Percentiles rank a stretch among this genome's conserved stretches.
phyloP scores from a whole-genome alignment of 139 green algal species.

The Volvox reticuliferus region DNA sequence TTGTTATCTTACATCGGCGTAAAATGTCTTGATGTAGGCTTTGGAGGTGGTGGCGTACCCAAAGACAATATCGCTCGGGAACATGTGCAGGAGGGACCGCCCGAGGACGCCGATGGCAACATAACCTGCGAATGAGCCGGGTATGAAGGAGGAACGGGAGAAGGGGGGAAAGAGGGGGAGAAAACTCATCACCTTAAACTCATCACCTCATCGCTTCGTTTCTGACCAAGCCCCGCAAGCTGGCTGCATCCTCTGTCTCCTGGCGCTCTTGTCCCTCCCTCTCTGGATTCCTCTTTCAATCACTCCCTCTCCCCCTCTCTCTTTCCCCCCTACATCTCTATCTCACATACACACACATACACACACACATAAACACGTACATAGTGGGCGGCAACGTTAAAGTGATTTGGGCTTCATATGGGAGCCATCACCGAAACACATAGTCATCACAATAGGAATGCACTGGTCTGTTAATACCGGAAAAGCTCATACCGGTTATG shows the following conservation, averaged over 20 bases:
- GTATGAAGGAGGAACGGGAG: background rate
- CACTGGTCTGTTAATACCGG: background rate
- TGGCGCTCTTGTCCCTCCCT: no score
- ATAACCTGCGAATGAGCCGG: background rate
- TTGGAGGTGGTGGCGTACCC: background rate
- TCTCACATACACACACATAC: no score
- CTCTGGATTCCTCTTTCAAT: no score
- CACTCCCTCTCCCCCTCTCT: no score
- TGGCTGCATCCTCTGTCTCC: no score
- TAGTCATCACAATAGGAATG: background rate
- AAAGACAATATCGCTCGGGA: background rate
- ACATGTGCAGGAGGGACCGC: background rate
- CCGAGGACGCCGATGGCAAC: background rate
- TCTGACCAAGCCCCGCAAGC: no score
- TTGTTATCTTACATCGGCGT: background rate
- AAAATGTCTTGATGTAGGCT: slow-evolving; percentile 5
- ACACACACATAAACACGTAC: no score
- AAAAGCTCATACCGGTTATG: background rate
- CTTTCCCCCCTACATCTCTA: no score
- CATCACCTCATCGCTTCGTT: no score
- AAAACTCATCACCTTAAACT: background rate
- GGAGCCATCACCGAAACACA: background rate
- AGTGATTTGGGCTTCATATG: background rate
- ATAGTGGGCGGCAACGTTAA: no score
- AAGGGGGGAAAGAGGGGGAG: background rate